Evolutionary conservation across 1,139 yeast species (phyloP).

Genomic region (Geotrichum aggregatum): DNA sequence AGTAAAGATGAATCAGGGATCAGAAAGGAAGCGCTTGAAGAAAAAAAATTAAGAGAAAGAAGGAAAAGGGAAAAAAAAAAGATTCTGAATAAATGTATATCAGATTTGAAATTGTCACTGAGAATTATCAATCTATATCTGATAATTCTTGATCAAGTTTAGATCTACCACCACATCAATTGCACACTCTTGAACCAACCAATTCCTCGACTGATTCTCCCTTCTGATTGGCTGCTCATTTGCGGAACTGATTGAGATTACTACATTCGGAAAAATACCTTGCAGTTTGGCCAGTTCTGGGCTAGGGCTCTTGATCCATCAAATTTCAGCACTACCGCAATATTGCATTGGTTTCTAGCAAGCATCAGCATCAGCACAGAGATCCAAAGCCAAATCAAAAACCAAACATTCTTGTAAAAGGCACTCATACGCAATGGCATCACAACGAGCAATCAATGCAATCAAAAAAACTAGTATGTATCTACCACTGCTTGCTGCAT

Average conservation of each 20-base stretch:
- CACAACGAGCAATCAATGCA: constrained; percentile 25
- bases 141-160: background rate
- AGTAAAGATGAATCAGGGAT: too few species aligned
- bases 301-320: background rate
- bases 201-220: background rate
- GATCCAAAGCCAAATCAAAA: too few species aligned
- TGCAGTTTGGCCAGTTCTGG: background rate
- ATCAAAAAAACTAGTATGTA: constrained; percentile 22
- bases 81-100: background rate
- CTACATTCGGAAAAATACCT: background rate
- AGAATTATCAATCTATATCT: constrained; percentile 1
- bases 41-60: background rate
- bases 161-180: too few species aligned
- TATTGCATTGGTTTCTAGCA: background rate
- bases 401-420: too few species aligned
- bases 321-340: too few species aligned
- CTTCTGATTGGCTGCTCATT: background rate
- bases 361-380: background rate
- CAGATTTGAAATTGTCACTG: background rate
- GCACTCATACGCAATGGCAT: constrained; percentile 20
- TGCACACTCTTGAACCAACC: too few species aligned
- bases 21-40: background rate
- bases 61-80: background rate
- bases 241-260: background rate
- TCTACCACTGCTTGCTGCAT: background rate